Evolutionary conservation across 352 stramenopile species (phyloP), one percentile per base, ranked within the genome.

Genomic region (Detonula confervacea): DNA sequence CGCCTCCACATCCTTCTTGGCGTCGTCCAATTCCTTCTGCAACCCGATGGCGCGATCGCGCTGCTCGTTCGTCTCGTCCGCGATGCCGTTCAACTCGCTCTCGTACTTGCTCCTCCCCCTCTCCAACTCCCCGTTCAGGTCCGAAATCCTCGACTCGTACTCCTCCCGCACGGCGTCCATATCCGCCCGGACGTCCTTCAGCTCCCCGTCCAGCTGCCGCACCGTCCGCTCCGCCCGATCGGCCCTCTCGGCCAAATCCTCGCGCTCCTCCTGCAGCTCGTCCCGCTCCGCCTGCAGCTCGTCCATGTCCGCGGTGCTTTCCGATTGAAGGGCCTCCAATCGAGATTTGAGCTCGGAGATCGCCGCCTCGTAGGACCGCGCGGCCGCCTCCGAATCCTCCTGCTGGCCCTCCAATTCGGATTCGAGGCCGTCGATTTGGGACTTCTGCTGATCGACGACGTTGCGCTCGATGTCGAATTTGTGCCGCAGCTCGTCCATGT

Each of bases 381-480:
- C 77, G 1, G 77, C 77, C 9, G 69, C 70, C 24, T 84, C 70
- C 9, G 69, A 64, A 66, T 84, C 77, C 22, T 79, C 64, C 49
- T 65, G 61, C 18, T 70, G 59, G 12, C 46, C 54, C 29, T 77
- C 69, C 29, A 84, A 54, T 39, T 84, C 71, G 14, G 49, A 62
- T 55, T 69, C 59, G 1, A 84, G 27, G n/a, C 70, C 42, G 29
- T 84, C 77, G 25, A 77, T 80, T 25, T 80, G 49, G 2, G 67
- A 12, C 54, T 84, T 80, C 39, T 80, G 69, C 22, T 60, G 39
- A 55, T 84, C 77, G 1, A 80, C 77, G 3, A 77, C 42, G 57
- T 69, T 76, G 6, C 68, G n/a, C 51, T 84, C 77, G 2, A 70
- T 56, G 14, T 76, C 55, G 37, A 80, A 84, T 52, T 80, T 84